A percentile compares a stretch with the other conserved stretches of the same genome.
Conservation (phyloP, 2,329 filamentous ascomycete genomes). For the Colletotrichum theobromicola region DNA sequence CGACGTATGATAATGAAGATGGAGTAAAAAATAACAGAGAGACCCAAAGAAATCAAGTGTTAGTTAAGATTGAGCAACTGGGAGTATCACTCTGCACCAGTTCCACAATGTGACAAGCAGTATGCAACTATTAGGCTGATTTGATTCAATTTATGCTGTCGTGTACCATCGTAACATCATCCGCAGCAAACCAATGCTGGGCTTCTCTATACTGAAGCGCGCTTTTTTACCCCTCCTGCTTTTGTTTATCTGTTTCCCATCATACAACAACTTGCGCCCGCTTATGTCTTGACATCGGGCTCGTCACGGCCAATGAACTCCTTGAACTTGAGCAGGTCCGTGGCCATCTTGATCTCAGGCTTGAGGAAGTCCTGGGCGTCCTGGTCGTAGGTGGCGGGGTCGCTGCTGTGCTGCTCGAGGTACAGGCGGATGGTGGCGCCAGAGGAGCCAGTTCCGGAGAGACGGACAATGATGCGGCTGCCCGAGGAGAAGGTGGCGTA, state of each 20-base stretch:
- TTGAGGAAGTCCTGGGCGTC: constrained; percentile 95
- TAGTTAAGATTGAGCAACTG: not conserved
- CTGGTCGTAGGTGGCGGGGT: constrained; percentile 76
- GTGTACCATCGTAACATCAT: constrained; percentile 22
- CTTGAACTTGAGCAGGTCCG: constrained; percentile 88
- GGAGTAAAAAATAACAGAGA: not conserved
- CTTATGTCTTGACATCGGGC: constrained; percentile 93
- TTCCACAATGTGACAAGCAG: not conserved
- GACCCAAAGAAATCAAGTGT: not conserved
- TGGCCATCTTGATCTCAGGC: constrained; percentile 86
- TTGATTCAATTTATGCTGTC: constrained; percentile 21
- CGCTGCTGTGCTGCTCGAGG: constrained; percentile 91
- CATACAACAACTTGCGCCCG: not conserved
- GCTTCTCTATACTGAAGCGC: constrained; percentile 19
- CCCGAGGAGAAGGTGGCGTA: constrained; percentile 94
- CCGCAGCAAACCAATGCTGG: constrained; percentile 1
- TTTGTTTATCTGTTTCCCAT: not conserved
- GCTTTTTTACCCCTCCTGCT: not conserved
- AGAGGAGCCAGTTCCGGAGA: constrained; percentile 93
- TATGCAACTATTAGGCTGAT: constrained; percentile 6
- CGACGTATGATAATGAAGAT: not conserved
- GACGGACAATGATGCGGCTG: constrained; percentile 90
- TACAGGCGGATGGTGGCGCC: constrained; percentile 97
- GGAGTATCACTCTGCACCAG: not conserved
- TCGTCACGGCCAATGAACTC: constrained; percentile 91